Conservation (phyloP, 768 basidiomycete genomes). For the Mycena pura region DNA sequence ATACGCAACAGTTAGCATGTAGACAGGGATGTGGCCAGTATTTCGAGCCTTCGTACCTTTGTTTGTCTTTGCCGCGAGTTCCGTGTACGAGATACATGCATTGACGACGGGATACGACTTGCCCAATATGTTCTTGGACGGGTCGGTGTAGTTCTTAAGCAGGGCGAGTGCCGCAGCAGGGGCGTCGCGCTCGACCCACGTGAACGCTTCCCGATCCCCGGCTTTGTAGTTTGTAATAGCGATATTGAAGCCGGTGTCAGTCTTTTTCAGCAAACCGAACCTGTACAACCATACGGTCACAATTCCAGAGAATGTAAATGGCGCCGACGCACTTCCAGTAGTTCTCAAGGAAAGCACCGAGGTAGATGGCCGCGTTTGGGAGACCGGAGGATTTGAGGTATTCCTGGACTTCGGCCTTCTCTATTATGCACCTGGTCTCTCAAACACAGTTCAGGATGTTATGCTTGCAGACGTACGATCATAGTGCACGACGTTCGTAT, state of each 20-base stretch:
- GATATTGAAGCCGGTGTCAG: not conserved
- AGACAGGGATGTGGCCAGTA: no score
- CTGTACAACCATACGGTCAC: not conserved
- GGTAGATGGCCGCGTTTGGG: not conserved
- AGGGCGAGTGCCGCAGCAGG: constrained; percentile 1
- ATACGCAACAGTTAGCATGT: no score
- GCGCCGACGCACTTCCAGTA: not conserved
- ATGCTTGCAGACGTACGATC: not conserved
- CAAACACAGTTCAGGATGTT: not conserved
- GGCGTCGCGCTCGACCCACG: not conserved
- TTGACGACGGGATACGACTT: constrained; percentile 5
- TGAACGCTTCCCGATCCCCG: not conserved
- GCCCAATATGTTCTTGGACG: not conserved
- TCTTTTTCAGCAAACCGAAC: not conserved
- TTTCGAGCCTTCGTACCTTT: no score
- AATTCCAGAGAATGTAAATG: not conserved
- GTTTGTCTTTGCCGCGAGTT: not conserved
- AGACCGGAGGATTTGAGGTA: constrained; percentile 8
- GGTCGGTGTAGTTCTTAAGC: constrained; percentile 5
- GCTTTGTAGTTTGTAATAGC: not conserved
- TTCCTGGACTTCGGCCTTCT: not conserved
- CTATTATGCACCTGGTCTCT: not conserved
- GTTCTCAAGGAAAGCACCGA: constrained; percentile 1
- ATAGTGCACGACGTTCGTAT: not conserved
- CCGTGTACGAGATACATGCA: not conserved